Evolutionary conservation across 495 filamentous ascomycete genomes (phyloP).

Genomic region (Lasiosphaeria miniovina): DNA sequence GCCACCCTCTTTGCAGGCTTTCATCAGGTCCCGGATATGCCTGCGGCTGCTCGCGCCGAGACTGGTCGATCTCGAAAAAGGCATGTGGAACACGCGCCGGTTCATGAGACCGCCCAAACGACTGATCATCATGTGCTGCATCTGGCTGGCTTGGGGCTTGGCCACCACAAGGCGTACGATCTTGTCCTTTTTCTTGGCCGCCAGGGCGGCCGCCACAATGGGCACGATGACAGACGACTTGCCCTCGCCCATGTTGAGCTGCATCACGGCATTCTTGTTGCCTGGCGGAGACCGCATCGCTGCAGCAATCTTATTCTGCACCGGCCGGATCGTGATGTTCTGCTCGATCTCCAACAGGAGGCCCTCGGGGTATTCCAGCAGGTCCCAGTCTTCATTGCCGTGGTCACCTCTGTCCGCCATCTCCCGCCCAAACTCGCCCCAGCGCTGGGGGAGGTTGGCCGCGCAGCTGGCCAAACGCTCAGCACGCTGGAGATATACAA

Average conservation of each 20-base stretch:
- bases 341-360: slow-evolving; percentile 64
- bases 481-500: slow-evolving; percentile 37
- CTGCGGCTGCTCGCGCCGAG: slow-evolving; percentile 24
- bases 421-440: slow-evolving; percentile 47
- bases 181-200: slow-evolving; percentile 38
- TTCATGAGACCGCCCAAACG: slow-evolving; percentile 60
- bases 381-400: slow-evolving; percentile 44
- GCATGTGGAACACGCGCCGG: slow-evolving; percentile 58
- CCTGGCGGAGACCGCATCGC: slow-evolving; percentile 53
- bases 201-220: slow-evolving; percentile 55
- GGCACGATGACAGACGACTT: slow-evolving; percentile 72
- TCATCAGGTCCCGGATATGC: slow-evolving; percentile 37
- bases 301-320: slow-evolving; percentile 55
- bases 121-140: slow-evolving; percentile 56
- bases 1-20: slow-evolving; percentile 44
- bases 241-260: slow-evolving; percentile 75
- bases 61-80: slow-evolving; percentile 55
- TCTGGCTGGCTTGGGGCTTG: slow-evolving; percentile 61
- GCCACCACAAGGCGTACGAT: slow-evolving; percentile 60
- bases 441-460: slow-evolving; percentile 13
- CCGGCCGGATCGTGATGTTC: slow-evolving; percentile 57
- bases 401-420: slow-evolving; percentile 49
- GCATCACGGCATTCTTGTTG: slow-evolving; percentile 53
- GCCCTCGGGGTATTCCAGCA: slow-evolving; percentile 51
- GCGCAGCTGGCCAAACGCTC: slow-evolving; percentile 30